phyloP scores from a whole-genome alignment of 371 early-diverging fungal genomes.

The Mortierella polycephala region DNA sequence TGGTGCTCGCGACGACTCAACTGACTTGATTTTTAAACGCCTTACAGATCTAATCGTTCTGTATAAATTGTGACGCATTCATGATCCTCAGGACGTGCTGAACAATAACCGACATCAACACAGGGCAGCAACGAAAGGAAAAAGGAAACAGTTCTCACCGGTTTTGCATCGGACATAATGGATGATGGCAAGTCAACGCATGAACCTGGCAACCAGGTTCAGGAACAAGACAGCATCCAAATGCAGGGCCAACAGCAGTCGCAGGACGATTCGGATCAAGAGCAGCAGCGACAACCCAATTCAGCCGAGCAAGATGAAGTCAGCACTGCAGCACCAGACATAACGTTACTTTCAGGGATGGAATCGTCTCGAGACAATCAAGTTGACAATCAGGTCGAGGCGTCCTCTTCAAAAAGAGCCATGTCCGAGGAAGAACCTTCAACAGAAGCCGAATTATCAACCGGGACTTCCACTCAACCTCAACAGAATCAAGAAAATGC shows the following conservation, averaged over 20 bases:
- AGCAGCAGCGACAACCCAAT: neutral
- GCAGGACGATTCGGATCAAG: neutral
- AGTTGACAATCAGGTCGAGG: neutral
- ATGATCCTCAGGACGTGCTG: no score
- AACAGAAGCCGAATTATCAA: neutral
- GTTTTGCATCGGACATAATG: no score
- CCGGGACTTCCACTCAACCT: constrained; percentile 8
- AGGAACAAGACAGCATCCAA: no score
- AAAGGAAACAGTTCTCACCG: no score
- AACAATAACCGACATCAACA: no score
- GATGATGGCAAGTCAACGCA: no score
- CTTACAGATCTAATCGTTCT: no score
- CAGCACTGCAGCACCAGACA: neutral
- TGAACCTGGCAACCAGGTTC: no score
- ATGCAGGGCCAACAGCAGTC: neutral
- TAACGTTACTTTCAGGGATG: neutral
- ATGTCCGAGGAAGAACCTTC: neutral
- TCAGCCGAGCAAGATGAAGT: neutral
- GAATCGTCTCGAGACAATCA: constrained; percentile 1
- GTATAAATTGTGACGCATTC: no score
- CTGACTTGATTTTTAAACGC: no score
- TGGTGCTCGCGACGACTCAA: no score
- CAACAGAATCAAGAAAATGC: constrained; percentile 5
- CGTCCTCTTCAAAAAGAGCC: constrained; percentile 10
- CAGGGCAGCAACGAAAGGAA: no score